A percentile compares a stretch with the other conserved stretches of the same genome.
Evolutionary conservation across 257 asterid genomes (phyloP).

Genomic region (Solanum lignicaule): DNA sequence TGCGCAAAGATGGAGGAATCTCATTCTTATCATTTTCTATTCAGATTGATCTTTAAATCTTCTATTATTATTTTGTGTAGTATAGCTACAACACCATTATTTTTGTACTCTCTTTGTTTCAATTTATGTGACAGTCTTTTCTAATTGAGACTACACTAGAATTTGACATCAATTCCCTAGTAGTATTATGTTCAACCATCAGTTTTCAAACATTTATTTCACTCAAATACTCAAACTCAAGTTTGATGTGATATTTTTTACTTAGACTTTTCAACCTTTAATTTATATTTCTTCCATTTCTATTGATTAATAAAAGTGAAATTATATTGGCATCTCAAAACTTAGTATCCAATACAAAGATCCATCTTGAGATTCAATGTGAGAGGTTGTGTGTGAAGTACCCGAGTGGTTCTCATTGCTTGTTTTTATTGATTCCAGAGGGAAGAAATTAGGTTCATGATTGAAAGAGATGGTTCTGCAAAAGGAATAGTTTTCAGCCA

Average conservation of each 20-base stretch:
- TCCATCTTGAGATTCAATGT: background rate
- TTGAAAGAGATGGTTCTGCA: constrained; percentile 96
- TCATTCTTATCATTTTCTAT: background rate
- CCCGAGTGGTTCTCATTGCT: background rate
- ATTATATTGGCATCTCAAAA: background rate
- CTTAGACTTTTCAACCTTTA: background rate
- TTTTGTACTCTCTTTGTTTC: background rate
- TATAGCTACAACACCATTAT: background rate
- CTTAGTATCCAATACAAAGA: background rate
- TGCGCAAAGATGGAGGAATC: background rate
- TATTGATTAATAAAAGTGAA: background rate
- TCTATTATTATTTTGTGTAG: background rate
- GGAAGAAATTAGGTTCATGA: constrained; percentile 87
- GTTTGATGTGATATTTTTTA: background rate
- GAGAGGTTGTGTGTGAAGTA: background rate
- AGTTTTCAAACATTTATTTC: background rate
- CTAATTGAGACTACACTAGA: background rate
- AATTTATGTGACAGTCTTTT: background rate
- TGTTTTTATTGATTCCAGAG: constrained; percentile 38
- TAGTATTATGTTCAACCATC: background rate
- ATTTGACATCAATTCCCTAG: background rate
- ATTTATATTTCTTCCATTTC: background rate
- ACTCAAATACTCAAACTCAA: background rate
- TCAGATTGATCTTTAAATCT: background rate
- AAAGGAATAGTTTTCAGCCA: constrained; percentile 97